Evolutionary conservation across 1,284 basidiomycete genomes (phyloP), one percentile per base, ranked within the genome.

Genomic region (Dichomitus squalens): DNA sequence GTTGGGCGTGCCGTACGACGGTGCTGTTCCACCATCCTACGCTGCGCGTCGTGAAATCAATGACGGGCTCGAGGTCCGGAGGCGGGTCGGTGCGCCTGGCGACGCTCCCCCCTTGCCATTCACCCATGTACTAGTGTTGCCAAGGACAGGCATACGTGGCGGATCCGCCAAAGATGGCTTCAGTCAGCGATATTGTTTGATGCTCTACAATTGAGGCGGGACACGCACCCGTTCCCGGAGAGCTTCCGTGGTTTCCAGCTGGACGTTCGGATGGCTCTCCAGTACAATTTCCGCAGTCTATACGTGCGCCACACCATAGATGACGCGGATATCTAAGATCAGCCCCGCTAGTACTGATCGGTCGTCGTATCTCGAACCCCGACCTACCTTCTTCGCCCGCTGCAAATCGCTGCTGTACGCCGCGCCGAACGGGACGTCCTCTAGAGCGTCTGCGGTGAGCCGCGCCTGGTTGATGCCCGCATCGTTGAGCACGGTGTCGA

Each of bases 221-320:
- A 27, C 18, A 69, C 77, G 53, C 68, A 89, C 90, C 68, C 87
- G 74, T 72, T 91, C 89, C 52, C 89, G 73, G 29, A 92, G 72
- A 48, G 75, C 81, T 56, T 69, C 69, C 25, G 79, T 72, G 55
- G 70, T 73, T 53, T 76, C 67, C 49, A 88, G 68, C 29, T 64
- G 57, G 21, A 84, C 69, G 16, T 70, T 70, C 1, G 80, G 75
- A 61, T 89, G 87, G 62, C 80, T 73, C 52, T 64, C 69, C 33
- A 90, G 67, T 61, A 92, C 87, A 23, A 72, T 73, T 65, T 85
- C 78, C 16, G 87, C 86, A 2, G 89, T 92, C 89, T 90, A 27
- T 31, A 27, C 41, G 40, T 54, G 29, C 29, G 43, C 39, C 18
- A 33, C n/a, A 35, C 44, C 7, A 9, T 23, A 25, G 23, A 21